phyloP scores from a whole-genome alignment of 2,329 filamentous ascomycete genomes.

The Penicillium hesseltinei region DNA sequence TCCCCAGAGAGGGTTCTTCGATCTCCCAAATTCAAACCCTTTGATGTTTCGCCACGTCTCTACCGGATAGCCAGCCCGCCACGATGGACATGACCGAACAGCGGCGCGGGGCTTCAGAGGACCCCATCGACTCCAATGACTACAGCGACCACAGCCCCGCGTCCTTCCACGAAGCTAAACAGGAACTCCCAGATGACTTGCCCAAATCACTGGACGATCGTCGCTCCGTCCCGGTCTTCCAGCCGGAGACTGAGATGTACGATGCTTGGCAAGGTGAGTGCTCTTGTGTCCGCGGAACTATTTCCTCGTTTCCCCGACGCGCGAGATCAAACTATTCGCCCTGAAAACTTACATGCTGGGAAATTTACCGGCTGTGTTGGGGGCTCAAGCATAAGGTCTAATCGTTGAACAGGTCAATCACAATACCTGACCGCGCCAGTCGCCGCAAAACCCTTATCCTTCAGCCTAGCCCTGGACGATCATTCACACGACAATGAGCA shows the following conservation, averaged over 20 bases:
- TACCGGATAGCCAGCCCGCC: slow-evolving; percentile 17
- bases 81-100: slow-evolving; percentile 38
- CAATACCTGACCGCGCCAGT: slow-evolving; percentile 89
- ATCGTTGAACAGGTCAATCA: slow-evolving; percentile 69
- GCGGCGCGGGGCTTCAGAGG: slow-evolving; percentile 33
- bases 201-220: slow-evolving; percentile 91
- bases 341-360: background rate
- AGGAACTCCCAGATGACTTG: slow-evolving; percentile 73
- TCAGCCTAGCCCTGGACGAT: slow-evolving; percentile 82
- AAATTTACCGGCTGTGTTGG: background rate
- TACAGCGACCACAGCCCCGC: slow-evolving; percentile 23
- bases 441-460: slow-evolving; percentile 77
- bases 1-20: slow-evolving; percentile 11
- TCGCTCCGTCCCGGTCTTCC: slow-evolving; percentile 63
- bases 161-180: slow-evolving; percentile 22
- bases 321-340: background rate
- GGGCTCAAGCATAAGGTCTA: slow-evolving; percentile 2
- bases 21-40: slow-evolving; percentile 7
- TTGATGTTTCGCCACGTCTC: slow-evolving; percentile 21
- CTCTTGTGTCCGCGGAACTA: background rate
- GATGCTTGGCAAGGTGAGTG: slow-evolving; percentile 93
- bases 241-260: slow-evolving; percentile 92
- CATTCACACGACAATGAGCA: slow-evolving; percentile 65
- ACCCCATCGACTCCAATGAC: slow-evolving; percentile 21
- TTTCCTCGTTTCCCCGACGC: background rate